These are phyloP conservation scores for Kentomonas sorsogonicus DNA, from an alignment of 208 protist species.

Conservation along the genomic window DNA sequence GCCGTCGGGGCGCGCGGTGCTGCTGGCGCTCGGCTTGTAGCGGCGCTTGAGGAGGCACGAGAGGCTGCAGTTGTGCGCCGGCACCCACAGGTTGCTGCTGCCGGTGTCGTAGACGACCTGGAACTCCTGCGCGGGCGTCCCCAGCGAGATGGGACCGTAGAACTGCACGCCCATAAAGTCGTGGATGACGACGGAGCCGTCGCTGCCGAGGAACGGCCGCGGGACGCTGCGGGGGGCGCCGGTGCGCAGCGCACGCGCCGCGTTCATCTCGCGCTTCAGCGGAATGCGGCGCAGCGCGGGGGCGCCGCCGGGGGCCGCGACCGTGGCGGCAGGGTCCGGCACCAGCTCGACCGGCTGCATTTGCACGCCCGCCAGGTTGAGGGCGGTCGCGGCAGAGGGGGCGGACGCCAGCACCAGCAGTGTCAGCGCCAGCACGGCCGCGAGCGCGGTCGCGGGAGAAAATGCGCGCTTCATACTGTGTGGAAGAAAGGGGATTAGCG, in stretches of 20 bases:
- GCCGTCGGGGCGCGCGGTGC: conserved; percentile 82
- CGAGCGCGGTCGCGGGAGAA: too few species aligned
- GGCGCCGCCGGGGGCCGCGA: conserved; percentile 10
- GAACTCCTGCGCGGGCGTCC: conserved; percentile 86
- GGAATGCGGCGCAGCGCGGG: conserved; percentile 19
- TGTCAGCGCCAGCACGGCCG: too few species aligned
- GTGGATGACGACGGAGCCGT: conserved; percentile 38
- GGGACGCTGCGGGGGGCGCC: conserved; percentile 19
- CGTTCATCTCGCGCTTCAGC: conserved; percentile 29
- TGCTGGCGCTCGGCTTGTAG: conserved; percentile 77
- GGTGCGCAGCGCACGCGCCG: conserved; percentile 18
- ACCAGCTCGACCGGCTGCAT: too few species aligned
- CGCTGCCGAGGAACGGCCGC: conserved; percentile 18
- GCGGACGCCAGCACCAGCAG: too few species aligned
- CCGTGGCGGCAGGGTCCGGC: too few species aligned
- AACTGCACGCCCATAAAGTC: conserved; percentile 88
- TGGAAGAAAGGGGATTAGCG: too few species aligned
- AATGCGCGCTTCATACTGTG: too few species aligned
- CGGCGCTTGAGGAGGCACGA: conserved; percentile 51
- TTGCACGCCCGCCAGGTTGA: too few species aligned
- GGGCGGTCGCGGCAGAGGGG: too few species aligned
- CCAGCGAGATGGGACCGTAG: conserved; percentile 82
- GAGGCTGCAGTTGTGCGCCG: conserved; percentile 51
- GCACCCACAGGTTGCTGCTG: conserved; percentile 67
- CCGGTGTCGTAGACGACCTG: conserved; percentile 73